These are phyloP conservation scores for Kandelia obovata DNA, from an alignment of 345 rosid genomes.

Conservation along the genomic window DNA sequence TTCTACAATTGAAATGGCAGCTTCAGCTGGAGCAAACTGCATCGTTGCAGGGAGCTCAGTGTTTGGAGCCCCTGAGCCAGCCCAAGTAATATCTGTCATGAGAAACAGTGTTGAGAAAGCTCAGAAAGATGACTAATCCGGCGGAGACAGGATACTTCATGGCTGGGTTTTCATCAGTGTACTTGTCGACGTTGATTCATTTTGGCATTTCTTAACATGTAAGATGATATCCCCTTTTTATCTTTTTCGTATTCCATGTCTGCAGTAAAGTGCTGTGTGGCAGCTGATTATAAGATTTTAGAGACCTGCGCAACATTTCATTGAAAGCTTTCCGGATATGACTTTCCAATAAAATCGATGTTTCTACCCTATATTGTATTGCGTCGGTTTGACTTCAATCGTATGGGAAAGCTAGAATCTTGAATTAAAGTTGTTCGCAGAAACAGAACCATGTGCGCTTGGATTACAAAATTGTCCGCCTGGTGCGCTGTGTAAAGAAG, in stretches of 20 bases:
- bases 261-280: background rate
- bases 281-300: background rate
- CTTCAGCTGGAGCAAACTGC: conserved; percentile 83
- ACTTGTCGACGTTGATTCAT: conserved; percentile 1
- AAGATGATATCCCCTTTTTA: conserved; percentile 5
- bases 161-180: background rate
- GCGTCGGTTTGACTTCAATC: no score
- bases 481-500: no score
- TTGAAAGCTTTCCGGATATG: no score
- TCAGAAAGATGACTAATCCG: conserved; percentile 29
- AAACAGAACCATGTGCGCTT: no score
- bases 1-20: conserved; percentile 71
- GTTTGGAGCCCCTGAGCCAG: conserved; percentile 81
- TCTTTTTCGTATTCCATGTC: no score
- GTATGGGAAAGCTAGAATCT: no score
- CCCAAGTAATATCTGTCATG: conserved; percentile 63
- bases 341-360: no score
- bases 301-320: background rate
- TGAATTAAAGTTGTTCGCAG: no score
- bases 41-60: conserved; percentile 88
- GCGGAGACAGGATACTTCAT: conserved; percentile 12
- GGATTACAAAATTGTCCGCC: no score
- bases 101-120: conserved; percentile 54
- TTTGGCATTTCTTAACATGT: conserved; percentile 12
- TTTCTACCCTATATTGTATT: no score